Evolutionary conservation across 129 eudicot genomes (phyloP).

Genomic region (Pittosporum tobira): DNA sequence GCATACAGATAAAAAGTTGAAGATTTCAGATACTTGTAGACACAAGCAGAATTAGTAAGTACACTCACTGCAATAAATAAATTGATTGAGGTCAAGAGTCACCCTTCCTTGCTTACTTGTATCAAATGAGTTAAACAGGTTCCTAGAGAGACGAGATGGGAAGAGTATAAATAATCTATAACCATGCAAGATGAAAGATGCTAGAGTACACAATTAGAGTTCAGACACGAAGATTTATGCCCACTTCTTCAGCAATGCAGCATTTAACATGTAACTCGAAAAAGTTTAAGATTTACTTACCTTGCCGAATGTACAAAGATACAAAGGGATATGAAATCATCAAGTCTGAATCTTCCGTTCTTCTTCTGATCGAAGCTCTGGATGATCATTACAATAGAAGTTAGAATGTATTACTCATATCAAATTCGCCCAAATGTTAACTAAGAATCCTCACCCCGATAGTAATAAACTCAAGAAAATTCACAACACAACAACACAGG

Average conservation of each 20-base stretch:
- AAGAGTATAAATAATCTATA: conserved; percentile 1
- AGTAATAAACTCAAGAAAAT: background rate
- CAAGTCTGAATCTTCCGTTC: conserved; percentile 70
- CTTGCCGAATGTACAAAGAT: conserved; percentile 83
- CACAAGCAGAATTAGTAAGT: background rate
- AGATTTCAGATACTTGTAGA: background rate
- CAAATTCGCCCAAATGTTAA: background rate
- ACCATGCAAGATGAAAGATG: background rate
- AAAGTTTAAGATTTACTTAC: conserved; percentile 28
- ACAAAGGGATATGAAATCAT: conserved; percentile 77
- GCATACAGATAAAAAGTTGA: background rate
- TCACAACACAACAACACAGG: background rate
- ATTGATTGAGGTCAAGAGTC: conserved; percentile 89
- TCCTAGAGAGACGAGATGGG: conserved; percentile 35
- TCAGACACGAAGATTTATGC: background rate
- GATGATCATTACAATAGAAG: conserved; percentile 5
- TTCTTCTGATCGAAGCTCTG: conserved; percentile 86
- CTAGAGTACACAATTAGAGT: background rate
- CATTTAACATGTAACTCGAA: background rate
- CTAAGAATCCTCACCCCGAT: background rate
- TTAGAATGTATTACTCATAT: background rate
- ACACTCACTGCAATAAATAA: conserved; percentile 79
- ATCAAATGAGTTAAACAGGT: conserved; percentile 82
- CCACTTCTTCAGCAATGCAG: background rate
- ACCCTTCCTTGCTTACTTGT: conserved; percentile 91